Evolutionary conservation across 176 grass and related monocot genomes (phyloP), one percentile per base, ranked within the genome.

Genomic region (Elaeis guineensis): DNA sequence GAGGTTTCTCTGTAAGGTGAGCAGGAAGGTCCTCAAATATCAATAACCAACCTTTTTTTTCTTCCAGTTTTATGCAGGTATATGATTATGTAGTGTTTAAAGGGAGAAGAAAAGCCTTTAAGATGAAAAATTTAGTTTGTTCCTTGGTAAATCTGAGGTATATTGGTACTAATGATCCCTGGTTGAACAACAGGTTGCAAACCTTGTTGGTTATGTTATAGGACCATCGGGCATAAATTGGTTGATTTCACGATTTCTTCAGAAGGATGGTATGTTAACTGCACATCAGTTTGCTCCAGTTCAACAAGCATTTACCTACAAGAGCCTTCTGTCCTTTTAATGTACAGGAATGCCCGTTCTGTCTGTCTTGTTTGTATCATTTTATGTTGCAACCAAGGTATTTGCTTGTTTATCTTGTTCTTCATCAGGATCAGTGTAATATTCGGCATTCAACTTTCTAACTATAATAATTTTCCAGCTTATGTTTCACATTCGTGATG

Each of bases 311-410:
- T 59, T 30, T 4, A 54, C 56, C 52, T 70, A 57, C 20, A 21
- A 51, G 5, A 59, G 58, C 12, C 32, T 22, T 64, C 23, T 32
- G 14, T 66, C 4, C 53, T 59, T 54, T 71, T 72, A 56, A 85
- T 49, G 58, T 57, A 28, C 72, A 96, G 92, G 80, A 8, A 53
- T 78, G 16, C 78, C 78, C 66, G 57, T 61, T 70, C 81, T 97
- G 52, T 63, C 51, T 15, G 17, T 69, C 12, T 83, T 82, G 77
- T 88, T 97, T 59, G n/a, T 55, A 64, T 75, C 92, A 0, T 97
- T 97, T 76, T 97, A 97, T 54, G 81, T 88, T 18, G 92, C 49
- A 0, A 85, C 90, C 23, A 97, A 97, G 87, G 87, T 97, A 74
- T 50, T 48, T 57, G 21, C 54, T 69, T 61, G 9, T 52, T 62